Conservation (phyloP, 345 rosid species). For the Acer yangbiense region DNA sequence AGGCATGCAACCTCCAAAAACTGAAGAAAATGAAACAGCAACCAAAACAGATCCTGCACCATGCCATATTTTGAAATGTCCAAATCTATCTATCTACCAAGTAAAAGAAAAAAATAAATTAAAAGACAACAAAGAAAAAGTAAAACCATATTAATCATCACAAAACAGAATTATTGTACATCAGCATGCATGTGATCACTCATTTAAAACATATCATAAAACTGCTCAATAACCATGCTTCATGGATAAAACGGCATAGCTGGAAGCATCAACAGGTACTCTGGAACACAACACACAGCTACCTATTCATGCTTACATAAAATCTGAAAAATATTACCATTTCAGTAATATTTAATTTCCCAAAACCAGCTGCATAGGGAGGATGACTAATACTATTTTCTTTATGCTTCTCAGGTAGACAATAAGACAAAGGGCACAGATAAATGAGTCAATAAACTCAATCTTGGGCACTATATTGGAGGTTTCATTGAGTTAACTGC, state of each 20-base stretch:
- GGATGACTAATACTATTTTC: not conserved
- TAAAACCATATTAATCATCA: not conserved
- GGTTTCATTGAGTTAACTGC: not conserved
- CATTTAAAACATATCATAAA: conserved; percentile 10
- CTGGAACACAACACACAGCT: not conserved
- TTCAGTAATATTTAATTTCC: not conserved
- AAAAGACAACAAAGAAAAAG: not conserved
- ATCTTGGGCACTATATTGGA: not conserved
- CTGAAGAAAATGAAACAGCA: conserved; percentile 94
- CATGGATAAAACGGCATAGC: not conserved
- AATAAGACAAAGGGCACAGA: not conserved
- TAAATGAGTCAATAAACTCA: not conserved
- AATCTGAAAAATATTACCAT: not conserved
- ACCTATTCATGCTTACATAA: not conserved
- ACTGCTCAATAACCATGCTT: not conserved
- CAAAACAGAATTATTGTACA: not conserved
- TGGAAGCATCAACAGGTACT: not conserved
- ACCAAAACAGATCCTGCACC: conserved; percentile 90
- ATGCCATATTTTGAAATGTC: conserved; percentile 94
- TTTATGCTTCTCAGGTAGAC: not conserved
- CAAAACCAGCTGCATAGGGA: not conserved
- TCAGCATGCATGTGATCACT: not conserved
- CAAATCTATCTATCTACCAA: conserved; percentile 94
- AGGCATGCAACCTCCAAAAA: conserved; percentile 88
- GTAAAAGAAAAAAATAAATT: not conserved